These are phyloP conservation scores for Thielaviopsis euricoi DNA, from an alignment of 2,329 filamentous ascomycete genomes.

Conservation along the genomic window DNA sequence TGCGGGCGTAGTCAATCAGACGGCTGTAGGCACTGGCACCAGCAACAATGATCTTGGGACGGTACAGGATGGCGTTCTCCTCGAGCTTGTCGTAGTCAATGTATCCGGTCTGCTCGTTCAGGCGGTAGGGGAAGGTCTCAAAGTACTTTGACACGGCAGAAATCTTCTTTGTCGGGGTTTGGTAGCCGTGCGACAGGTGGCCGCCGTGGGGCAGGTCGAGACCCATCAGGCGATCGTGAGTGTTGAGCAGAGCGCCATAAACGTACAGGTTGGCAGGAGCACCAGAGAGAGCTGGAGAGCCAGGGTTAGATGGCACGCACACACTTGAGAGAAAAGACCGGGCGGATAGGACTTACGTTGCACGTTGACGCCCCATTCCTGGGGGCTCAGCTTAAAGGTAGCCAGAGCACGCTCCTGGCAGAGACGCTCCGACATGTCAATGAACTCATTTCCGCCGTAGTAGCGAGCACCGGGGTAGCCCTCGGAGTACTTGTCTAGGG, in stretches of 20 bases:
- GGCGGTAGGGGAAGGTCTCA: conserved; percentile 87
- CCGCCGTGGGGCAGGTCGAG: conserved; percentile 92
- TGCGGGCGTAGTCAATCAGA: conserved; percentile 83
- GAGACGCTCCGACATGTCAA: conserved; percentile 74
- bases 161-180: conserved; percentile 86
- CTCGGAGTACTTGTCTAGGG: conserved; percentile 86
- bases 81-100: conserved; percentile 93
- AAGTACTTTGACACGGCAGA: conserved; percentile 99
- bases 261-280: conserved; percentile 70
- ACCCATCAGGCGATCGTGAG: conserved; percentile 92
- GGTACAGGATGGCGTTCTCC: conserved; percentile 72
- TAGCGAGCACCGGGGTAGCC: conserved; percentile 93
- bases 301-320: conserved; percentile 11
- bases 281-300: conserved; percentile 51
- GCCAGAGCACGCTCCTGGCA: conserved; percentile 84
- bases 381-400: conserved; percentile 65
- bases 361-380: conserved; percentile 94
- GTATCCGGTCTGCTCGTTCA: conserved; percentile 76
- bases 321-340: neutral
- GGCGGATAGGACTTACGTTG: conserved; percentile 45
- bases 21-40: conserved; percentile 93
- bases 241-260: conserved; percentile 82
- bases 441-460: conserved; percentile 93
- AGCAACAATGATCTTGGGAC: conserved; percentile 88
- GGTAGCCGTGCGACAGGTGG: conserved; percentile 92